Evolutionary conservation across 2,329 filamentous ascomycete genomes (phyloP).

Genomic region (Fusarium keratoplasticum): DNA sequence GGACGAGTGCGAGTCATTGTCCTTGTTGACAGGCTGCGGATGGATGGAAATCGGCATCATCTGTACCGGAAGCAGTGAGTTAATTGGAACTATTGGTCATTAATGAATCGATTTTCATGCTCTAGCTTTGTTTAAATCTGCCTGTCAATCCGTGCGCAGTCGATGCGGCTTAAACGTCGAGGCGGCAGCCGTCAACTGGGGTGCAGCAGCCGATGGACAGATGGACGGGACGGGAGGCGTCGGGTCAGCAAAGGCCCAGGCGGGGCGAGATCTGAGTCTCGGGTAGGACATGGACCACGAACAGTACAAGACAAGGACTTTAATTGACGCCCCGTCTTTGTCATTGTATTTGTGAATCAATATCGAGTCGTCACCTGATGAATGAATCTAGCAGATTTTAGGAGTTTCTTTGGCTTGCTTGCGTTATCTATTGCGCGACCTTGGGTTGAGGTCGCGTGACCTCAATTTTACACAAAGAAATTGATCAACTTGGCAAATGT

Average conservation of each 20-base stretch:
- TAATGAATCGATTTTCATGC: neutral
- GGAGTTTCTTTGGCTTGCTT: neutral
- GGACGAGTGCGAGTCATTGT: neutral
- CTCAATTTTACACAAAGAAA: neutral
- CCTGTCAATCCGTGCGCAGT: neutral
- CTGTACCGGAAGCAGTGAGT: neutral
- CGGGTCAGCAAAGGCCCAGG: neutral
- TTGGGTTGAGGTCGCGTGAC: neutral
- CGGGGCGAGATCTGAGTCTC: slow-evolving; percentile 3
- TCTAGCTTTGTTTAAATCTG: neutral
- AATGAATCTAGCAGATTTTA: neutral
- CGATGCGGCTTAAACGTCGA: neutral
- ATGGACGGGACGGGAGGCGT: neutral
- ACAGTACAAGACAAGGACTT: neutral
- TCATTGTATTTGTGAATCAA: neutral
- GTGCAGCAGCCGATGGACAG: neutral
- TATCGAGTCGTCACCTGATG: neutral
- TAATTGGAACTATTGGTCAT: neutral
- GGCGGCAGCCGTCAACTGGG: neutral
- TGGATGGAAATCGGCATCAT: neutral
- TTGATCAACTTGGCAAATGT: no score
- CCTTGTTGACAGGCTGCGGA: neutral
- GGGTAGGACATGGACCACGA: neutral
- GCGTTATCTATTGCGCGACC: neutral
- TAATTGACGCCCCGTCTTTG: neutral